These are phyloP conservation scores for Nannizzia gypsea DNA, from an alignment of 2,329 filamentous ascomycete genomes.

Conservation along the genomic window DNA sequence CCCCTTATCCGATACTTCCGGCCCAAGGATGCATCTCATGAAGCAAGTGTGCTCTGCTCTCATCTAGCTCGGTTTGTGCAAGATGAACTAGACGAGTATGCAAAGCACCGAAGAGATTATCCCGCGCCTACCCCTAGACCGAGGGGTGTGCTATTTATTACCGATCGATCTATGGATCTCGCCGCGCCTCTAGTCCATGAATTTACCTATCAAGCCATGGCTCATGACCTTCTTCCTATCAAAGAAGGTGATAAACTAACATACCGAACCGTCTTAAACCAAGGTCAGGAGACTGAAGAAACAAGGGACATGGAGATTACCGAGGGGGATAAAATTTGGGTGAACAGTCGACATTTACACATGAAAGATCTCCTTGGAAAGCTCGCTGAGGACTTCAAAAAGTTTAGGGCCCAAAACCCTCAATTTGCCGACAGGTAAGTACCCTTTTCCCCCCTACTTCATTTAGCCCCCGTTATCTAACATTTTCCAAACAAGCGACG, in stretches of 20 bases:
- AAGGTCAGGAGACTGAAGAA: slow-evolving; percentile 57
- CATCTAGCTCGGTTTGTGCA: slow-evolving; percentile 87
- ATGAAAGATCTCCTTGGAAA: slow-evolving; percentile 98
- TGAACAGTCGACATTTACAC: slow-evolving; percentile 83
- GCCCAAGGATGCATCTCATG: slow-evolving; percentile 62
- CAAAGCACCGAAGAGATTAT: slow-evolving; percentile 71
- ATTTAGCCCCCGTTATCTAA: background rate
- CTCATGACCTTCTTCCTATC: slow-evolving; percentile 80
- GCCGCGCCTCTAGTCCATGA: slow-evolving; percentile 82
- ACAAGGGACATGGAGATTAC: slow-evolving; percentile 83
- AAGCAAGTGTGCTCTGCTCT: slow-evolving; percentile 74
- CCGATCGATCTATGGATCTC: slow-evolving; percentile 86
- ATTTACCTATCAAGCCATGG: slow-evolving; percentile 98
- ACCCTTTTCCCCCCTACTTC: background rate
- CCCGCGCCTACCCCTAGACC: slow-evolving; percentile 63
- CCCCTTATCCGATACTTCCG: slow-evolving; percentile 86
- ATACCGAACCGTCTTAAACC: slow-evolving; percentile 68
- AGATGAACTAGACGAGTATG: slow-evolving; percentile 79
- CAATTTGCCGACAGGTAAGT: slow-evolving; percentile 65
- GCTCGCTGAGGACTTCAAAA: slow-evolving; percentile 82
- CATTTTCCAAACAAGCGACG: slow-evolving; percentile 37
- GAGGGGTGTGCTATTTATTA: slow-evolving; percentile 70
- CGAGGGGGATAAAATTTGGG: slow-evolving; percentile 90
- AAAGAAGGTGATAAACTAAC: slow-evolving; percentile 79
- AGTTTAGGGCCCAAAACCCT: slow-evolving; percentile 80